phyloP scores from a whole-genome alignment of 2,329 filamentous ascomycete genomes.

The Colletotrichum liriopes region DNA sequence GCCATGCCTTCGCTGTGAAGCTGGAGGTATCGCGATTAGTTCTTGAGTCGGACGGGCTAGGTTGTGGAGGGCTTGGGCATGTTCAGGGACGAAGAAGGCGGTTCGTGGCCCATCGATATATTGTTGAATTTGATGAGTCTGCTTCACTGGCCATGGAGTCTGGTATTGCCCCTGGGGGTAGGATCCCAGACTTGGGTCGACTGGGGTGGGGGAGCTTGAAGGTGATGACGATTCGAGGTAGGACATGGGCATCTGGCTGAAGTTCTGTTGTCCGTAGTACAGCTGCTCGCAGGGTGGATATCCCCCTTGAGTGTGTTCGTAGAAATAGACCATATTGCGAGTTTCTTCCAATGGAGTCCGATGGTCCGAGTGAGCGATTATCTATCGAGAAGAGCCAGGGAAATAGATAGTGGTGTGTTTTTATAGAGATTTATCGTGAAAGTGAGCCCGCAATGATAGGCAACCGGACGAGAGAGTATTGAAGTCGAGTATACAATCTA shows the following conservation, averaged over 20 bases:
- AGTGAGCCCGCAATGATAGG: not conserved
- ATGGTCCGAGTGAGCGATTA: not conserved
- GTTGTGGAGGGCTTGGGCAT: constrained; percentile 27
- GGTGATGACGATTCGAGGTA: constrained; percentile 16
- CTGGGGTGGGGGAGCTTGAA: constrained; percentile 7
- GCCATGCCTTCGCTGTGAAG: constrained; percentile 49
- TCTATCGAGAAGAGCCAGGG: not conserved
- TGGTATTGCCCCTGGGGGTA: constrained; percentile 29
- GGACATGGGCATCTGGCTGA: constrained; percentile 18
- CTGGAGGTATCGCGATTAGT: constrained; percentile 44
- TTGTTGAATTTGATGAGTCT: constrained; percentile 40
- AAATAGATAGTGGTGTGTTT: not conserved
- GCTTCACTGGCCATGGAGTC: constrained; percentile 22
- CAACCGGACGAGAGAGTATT: not conserved
- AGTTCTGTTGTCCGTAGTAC: constrained; percentile 29
- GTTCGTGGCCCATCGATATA: constrained; percentile 34
- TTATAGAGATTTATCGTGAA: not conserved
- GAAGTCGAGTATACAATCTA: constrained; percentile 11
- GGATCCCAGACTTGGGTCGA: constrained; percentile 31
- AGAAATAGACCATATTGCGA: constrained; percentile 25
- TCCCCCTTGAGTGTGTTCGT: constrained; percentile 22
- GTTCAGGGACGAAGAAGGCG: constrained; percentile 36
- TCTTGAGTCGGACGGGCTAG: constrained; percentile 13
- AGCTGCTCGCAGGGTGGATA: constrained; percentile 12
- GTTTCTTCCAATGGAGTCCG: not conserved